These are phyloP conservation scores for Centaurea solstitialis DNA, from an alignment of 129 eudicot species.

Conservation along the genomic window DNA sequence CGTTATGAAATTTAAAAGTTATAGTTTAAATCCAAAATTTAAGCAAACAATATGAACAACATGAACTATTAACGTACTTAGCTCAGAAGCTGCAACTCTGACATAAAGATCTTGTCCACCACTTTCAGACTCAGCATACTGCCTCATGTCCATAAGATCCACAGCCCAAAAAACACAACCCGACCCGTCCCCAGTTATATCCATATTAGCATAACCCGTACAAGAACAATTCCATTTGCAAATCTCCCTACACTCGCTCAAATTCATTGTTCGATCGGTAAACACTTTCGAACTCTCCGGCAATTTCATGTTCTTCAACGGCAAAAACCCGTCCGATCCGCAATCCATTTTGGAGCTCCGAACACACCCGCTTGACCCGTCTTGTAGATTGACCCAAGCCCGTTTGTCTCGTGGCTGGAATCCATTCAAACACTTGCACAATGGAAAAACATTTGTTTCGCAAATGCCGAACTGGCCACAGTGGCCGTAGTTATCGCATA, in stretches of 20 bases:
- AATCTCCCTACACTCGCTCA: constrained; percentile 34
- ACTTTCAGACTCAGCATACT: constrained; percentile 35
- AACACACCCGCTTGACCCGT: constrained; percentile 16
- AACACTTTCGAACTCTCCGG: constrained; percentile 40
- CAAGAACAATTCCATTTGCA: constrained; percentile 51
- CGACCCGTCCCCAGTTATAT: constrained; percentile 35
- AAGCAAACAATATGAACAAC: no score
- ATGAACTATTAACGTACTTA: constrained; percentile 26
- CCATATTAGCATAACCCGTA: background rate
- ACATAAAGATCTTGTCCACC: constrained; percentile 59
- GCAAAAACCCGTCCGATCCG: constrained; percentile 20
- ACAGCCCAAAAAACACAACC: constrained; percentile 56
- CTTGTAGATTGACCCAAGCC: constrained; percentile 38
- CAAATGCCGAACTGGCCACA: constrained; percentile 56
- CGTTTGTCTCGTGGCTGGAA: constrained; percentile 33
- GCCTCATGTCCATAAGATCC: constrained; percentile 56
- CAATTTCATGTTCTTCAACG: constrained; percentile 43
- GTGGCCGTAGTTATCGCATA: constrained; percentile 42
- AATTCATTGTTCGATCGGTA: constrained; percentile 29
- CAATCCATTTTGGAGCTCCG: background rate
- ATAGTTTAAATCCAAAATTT: no score
- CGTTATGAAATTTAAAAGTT: no score
- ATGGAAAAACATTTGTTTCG: constrained; percentile 30
- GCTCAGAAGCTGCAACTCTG: constrained; percentile 45
- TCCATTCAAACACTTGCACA: constrained; percentile 45